These are phyloP conservation scores for Austroboletus eburneus DNA, from an alignment of 768 basidiomycete species.

Conservation along the genomic window DNA sequence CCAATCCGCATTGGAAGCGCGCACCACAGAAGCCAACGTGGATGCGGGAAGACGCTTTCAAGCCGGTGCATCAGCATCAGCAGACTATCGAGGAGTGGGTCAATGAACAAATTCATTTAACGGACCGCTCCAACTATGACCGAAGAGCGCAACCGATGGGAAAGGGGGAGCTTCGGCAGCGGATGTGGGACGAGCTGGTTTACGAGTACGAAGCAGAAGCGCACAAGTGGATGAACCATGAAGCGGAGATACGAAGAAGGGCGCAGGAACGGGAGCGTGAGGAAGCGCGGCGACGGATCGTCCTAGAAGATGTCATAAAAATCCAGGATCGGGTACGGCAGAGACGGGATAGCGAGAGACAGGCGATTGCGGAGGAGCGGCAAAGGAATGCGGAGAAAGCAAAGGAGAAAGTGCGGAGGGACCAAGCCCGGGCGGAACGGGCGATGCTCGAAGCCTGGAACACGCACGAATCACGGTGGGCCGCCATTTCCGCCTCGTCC, in stretches of 20 bases:
- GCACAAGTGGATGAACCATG: constrained; percentile 50
- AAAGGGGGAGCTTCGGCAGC: constrained; percentile 32
- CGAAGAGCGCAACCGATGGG: constrained; percentile 23
- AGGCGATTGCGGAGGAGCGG: constrained; percentile 46
- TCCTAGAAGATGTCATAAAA: constrained; percentile 52
- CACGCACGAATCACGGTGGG: constrained; percentile 64
- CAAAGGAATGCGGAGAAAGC: constrained; percentile 30
- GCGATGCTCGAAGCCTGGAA: constrained; percentile 54
- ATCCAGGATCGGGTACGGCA: constrained; percentile 51
- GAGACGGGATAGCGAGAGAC: constrained; percentile 47
- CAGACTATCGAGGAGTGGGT: constrained; percentile 65
- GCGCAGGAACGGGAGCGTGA: constrained; percentile 44
- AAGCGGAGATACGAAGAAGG: constrained; percentile 42
- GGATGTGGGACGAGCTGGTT: constrained; percentile 50
- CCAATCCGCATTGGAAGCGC: constrained; percentile 26
- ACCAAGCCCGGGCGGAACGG: constrained; percentile 41
- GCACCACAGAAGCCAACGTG: constrained; percentile 32
- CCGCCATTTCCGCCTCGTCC: constrained; percentile 41
- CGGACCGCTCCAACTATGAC: constrained; percentile 27
- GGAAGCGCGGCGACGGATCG: constrained; percentile 39
- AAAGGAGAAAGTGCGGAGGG: constrained; percentile 42
- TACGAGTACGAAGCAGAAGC: constrained; percentile 50
- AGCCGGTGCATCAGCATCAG: constrained; percentile 40
- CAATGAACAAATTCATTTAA: constrained; percentile 44
- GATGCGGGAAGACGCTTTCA: constrained; percentile 47